Conservation (phyloP, 1,284 basidiomycete species). For the Trametes sp. region DNA sequence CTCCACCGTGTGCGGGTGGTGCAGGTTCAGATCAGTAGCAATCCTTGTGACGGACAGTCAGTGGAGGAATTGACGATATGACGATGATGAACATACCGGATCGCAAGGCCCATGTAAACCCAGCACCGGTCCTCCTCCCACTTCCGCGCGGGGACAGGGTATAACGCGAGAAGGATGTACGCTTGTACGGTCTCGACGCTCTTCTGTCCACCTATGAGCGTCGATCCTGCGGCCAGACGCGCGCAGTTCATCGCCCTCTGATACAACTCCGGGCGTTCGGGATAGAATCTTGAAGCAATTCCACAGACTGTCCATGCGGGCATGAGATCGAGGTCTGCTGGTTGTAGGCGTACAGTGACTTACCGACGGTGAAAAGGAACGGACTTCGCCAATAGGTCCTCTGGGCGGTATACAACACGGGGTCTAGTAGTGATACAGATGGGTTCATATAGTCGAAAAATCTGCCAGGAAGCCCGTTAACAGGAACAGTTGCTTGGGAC, state of each 20-base stretch:
- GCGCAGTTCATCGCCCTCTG: conserved; percentile 73
- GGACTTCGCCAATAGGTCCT: conserved; percentile 77
- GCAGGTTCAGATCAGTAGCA: conserved; percentile 85
- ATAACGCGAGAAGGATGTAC: conserved; percentile 76
- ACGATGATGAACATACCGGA: conserved; percentile 54
- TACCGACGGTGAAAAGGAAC: conserved; percentile 84
- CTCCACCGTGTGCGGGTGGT: conserved; percentile 74
- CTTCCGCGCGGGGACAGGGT: conserved; percentile 72
- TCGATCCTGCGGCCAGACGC: conserved; percentile 74
- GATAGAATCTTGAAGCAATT: conserved; percentile 77
- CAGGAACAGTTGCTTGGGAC: background rate
- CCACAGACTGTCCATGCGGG: conserved; percentile 68
- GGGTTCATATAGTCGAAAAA: conserved; percentile 81
- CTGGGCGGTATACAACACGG: conserved; percentile 77
- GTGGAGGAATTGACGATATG: background rate
- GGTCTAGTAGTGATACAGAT: conserved; percentile 75
- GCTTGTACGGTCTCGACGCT: conserved; percentile 79
- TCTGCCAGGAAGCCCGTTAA: conserved; percentile 46
- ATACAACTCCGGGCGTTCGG: conserved; percentile 71
- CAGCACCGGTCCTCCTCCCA: conserved; percentile 86
- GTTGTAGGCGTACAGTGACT: conserved; percentile 45
- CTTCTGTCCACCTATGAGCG: conserved; percentile 76
- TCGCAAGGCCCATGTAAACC: conserved; percentile 82
- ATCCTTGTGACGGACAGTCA: conserved; percentile 51
- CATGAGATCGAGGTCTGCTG: background rate